These are phyloP conservation scores for Periconia macrospinosa DNA, from an alignment of 2,329 filamentous ascomycete genomes.

Conservation along the genomic window DNA sequence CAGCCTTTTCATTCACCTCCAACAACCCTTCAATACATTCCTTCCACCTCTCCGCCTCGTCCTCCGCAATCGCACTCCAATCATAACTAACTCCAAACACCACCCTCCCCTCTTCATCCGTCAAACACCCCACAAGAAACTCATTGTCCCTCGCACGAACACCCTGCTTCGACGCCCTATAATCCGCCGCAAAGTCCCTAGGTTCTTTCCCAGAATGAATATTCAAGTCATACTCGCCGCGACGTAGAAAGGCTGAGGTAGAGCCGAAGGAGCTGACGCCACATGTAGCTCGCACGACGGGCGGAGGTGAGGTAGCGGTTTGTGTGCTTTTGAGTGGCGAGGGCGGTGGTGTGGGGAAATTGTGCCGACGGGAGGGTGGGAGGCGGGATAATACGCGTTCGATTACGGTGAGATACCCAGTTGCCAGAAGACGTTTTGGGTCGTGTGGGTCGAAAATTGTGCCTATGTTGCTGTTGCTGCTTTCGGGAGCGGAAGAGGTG, in stretches of 20 bases:
- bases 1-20: constrained; percentile 15
- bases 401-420: constrained; percentile 46
- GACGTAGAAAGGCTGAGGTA: constrained; percentile 36
- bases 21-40: constrained; percentile 33
- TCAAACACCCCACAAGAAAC: constrained; percentile 48
- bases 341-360: neutral
- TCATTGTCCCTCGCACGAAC: constrained; percentile 51
- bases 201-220: constrained; percentile 16
- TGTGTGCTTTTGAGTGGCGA: constrained; percentile 4
- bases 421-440: constrained; percentile 46
- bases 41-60: constrained; percentile 34
- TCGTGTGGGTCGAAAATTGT: constrained; percentile 38
- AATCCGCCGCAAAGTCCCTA: constrained; percentile 47
- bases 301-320: constrained; percentile 32
- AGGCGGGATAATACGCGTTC: constrained; percentile 43
- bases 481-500: constrained; percentile 1
- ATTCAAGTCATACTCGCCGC: constrained; percentile 27
- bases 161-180: constrained; percentile 36
- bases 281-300: constrained; percentile 44
- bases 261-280: constrained; percentile 49
- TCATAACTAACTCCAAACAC: constrained; percentile 48
- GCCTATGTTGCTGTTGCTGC: constrained; percentile 13
- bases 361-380: constrained; percentile 18
- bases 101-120: constrained; percentile 40
- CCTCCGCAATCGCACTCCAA: constrained; percentile 38